Base-by-base conservation (phyloP, 1,139 yeast species). In the Saccharomyces hybrid region DNA sequence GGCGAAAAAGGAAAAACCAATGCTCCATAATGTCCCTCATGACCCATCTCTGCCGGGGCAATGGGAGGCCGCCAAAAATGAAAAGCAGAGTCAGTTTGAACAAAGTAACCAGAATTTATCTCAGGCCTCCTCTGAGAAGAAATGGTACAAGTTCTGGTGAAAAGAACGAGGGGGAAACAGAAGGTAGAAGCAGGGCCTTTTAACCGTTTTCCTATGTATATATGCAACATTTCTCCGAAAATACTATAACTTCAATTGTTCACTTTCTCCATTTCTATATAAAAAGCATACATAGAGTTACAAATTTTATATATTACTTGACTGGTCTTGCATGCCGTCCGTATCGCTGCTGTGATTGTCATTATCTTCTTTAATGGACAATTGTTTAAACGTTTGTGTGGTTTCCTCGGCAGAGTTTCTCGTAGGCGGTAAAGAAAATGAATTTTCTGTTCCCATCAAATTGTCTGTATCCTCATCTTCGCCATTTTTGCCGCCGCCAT, bases 1-100 rank as follows among this genome's bases (percentile, higher is more conserved):
- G 20, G 70, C 69, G 11, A 73, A 69, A 2, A 80, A 80, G 58
- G 76, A 73, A 56, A 79, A 72, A 55, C 74, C 73, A 23, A 72
- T 71, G 74, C 27, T 67, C 54, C 61, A 61, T 23, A 58, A 64
- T 41, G 61, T 61, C 13, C 57, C 54, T n/a, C 67, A 65, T 47
- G 63, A 58, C 23, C 61, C 60, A 16, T 51, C 53, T 28, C 50
- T 61, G 34, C 55, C 55, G 51, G 52, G 55, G 27, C 62, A 65
- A 53, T 66, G 70, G 71, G 62, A 56, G 20, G 59, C 55, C 5
- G 51, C 60, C 52, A 46, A 38, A 38, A 34, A 20, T 9, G 28
- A 42, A 28, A 23, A 47, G 41, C 44, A 38, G 44, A 20, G 6
- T 13, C 44, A 38, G 52, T 46, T 49, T 49, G 9, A 57, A 54